These are phyloP conservation scores for Colletotrichum horii DNA, from an alignment of 2,329 filamentous ascomycete species.

Conservation along the genomic window DNA sequence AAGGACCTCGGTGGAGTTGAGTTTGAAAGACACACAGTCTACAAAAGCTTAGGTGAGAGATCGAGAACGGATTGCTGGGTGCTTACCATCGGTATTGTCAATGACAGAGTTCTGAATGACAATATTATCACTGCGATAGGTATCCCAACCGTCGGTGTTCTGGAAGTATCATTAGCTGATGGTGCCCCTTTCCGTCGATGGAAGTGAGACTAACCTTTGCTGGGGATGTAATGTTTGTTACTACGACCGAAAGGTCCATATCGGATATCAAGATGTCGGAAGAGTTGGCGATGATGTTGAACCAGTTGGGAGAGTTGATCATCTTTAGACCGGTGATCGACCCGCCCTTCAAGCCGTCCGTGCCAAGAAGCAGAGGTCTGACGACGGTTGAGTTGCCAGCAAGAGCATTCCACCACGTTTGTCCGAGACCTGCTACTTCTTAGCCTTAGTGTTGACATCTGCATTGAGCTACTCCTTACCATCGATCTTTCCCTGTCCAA, in stretches of 20 bases:
- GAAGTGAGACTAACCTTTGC: not conserved
- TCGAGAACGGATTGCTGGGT: rapidly evolving
- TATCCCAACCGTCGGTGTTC: conserved; percentile 73
- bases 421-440: not conserved
- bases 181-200: not conserved
- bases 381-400: not conserved
- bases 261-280: conserved; percentile 67
- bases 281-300: conserved; percentile 68
- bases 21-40: conserved; percentile 76
- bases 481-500: conserved; percentile 23
- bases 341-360: not conserved
- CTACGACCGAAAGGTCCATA: conserved; percentile 52
- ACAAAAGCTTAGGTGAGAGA: not conserved
- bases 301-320: conserved; percentile 55
- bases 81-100: conserved; percentile 61
- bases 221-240: conserved; percentile 37
- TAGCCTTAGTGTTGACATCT: too few species aligned
- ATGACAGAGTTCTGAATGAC: conserved; percentile 70
- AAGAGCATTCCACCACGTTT: not conserved
- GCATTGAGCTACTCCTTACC: too few species aligned
- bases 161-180: not conserved
- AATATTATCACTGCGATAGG: conserved; percentile 64
- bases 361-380: not conserved
- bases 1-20: conserved; percentile 71
- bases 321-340: conserved; percentile 33